A percentile compares a stretch with the other conserved stretches of the same genome.
phyloP scores from a whole-genome alignment of 2,329 filamentous ascomycete species.

The Nothomitra cinnamomea region DNA sequence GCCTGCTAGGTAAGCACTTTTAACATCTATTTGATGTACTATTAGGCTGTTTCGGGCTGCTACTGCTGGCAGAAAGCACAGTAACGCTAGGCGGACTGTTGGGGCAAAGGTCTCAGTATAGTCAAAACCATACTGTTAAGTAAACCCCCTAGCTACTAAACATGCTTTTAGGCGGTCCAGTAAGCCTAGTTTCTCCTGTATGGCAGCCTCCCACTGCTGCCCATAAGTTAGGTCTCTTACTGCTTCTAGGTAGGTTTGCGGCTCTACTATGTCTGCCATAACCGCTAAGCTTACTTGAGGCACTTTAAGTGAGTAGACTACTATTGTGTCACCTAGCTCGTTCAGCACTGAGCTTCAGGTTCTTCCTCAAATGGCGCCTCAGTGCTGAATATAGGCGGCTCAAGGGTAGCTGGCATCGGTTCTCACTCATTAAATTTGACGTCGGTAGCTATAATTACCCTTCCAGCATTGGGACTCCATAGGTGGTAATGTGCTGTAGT shows the following conservation, averaged over 20 bases:
- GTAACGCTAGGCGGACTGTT: constrained; percentile 20
- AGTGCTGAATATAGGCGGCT: neutral
- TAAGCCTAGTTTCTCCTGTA: neutral
- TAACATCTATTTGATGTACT: no score
- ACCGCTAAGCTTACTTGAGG: no score
- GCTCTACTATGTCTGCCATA: no score
- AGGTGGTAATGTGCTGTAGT: neutral
- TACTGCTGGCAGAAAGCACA: constrained; percentile 14
- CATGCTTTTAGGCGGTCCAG: constrained; percentile 8
- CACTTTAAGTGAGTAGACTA: no score
- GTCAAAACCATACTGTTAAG: constrained; percentile 10
- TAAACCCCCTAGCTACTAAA: constrained; percentile 8
- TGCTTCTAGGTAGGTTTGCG: no score
- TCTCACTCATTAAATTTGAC: no score
- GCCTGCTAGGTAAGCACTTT: no score
- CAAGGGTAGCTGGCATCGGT: neutral
- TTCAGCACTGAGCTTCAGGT: neutral
- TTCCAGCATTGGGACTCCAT: neutral
- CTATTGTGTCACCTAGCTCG: neutral
- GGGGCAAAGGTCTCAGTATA: constrained; percentile 15
- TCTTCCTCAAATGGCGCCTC: neutral
- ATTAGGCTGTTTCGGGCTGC: constrained; percentile 11
- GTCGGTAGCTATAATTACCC: neutral
- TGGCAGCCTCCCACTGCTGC: no score
- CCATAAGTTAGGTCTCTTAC: no score